Base-by-base conservation (phyloP, 1,284 basidiomycete genomes). In the Rhodotorula sp. region DNA sequence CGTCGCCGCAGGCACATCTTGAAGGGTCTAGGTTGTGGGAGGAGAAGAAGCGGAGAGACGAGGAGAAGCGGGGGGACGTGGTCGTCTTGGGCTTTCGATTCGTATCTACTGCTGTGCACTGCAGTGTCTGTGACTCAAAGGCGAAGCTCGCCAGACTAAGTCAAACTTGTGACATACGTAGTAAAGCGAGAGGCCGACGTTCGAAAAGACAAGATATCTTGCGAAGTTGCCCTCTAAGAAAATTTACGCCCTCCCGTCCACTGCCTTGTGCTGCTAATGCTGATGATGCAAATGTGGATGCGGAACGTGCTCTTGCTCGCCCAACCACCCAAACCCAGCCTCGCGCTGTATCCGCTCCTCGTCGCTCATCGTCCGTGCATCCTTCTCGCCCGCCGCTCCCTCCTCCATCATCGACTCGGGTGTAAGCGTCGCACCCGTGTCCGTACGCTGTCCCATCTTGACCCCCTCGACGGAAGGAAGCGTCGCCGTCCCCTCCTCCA, bases 251-350 rank as follows among this genome's bases (percentile, higher is more conserved):
- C 39, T 10, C 39, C 39, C 39, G 39, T 44, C 39, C 19, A 44
- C 39, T 17, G 39, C 39, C 39, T 44, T 17, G 19, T 44, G 39
- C 39, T 44, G 39, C 39, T 8, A 17, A 44, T 44, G 39, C 13
- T 44, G 39, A 44, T 15, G 39, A 44, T 44, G 39, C 39, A 44
- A 44, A 44, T 44, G 39, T 17, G 39, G 39, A 44, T 24, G 48
- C 48, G 27, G 47, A n/a, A 59, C 30, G 11, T 39, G 47, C 13
- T 51, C 34, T 22, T 51, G 47, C 20, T 48, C 59, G 24, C 34
- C 55, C 36, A 59, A 27, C 59, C 59, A 59, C 24, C 59, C 59
- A 15, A 59, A 59, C 48, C 48, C 59, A 32, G 47, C 32, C 17
- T 59, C 59, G 13, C 48, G 48, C 48, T 36, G 32, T 7, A 24